Percentiles rank a stretch among this genome's conserved stretches.
phyloP scores from a whole-genome alignment of 805 yeast genomes.

The Candida schatavii region DNA sequence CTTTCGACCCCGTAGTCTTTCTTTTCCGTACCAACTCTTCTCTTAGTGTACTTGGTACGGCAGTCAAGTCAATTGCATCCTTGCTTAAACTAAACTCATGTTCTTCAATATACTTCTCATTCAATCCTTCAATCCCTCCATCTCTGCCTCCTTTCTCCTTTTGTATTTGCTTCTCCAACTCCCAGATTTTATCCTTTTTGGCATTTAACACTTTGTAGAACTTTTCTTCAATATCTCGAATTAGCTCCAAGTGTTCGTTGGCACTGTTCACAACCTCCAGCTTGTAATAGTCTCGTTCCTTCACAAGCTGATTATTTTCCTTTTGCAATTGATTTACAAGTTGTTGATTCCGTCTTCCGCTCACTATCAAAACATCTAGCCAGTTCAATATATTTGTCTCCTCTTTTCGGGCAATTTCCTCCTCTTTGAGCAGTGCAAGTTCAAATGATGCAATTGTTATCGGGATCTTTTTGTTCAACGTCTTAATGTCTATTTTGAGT shows the following conservation, averaged over 20 bases:
- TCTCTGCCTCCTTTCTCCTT: slow-evolving; percentile 1
- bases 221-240: slow-evolving; percentile 23
- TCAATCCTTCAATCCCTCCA: slow-evolving; percentile 13
- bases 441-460: slow-evolving; percentile 24
- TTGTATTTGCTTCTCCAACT: slow-evolving; percentile 13
- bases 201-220: slow-evolving; percentile 25
- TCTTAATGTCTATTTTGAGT: slow-evolving; percentile 19
- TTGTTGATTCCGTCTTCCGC: slow-evolving; percentile 6
- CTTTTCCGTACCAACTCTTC: slow-evolving; percentile 12
- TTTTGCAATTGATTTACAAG: neutral
- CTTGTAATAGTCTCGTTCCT: slow-evolving; percentile 11
- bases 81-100: slow-evolving; percentile 15
- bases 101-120: slow-evolving; percentile 13
- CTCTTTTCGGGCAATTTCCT: slow-evolving; percentile 8
- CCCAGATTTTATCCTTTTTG: slow-evolving; percentile 30
- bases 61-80: slow-evolving; percentile 13
- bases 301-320: slow-evolving; percentile 7
- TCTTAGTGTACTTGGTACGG: slow-evolving; percentile 19
- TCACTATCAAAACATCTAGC: slow-evolving; percentile 17
- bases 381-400: slow-evolving; percentile 25
- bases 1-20: slow-evolving; percentile 8
- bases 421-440: slow-evolving; percentile 17
- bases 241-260: slow-evolving; percentile 15
- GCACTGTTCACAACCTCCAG: slow-evolving; percentile 2
- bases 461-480: slow-evolving; percentile 20